Percentiles rank a stretch among this genome's conserved stretches.
phyloP scores from a whole-genome alignment of 2,329 filamentous ascomycete genomes.

The Monilinia vaccinii-corymbosi region DNA sequence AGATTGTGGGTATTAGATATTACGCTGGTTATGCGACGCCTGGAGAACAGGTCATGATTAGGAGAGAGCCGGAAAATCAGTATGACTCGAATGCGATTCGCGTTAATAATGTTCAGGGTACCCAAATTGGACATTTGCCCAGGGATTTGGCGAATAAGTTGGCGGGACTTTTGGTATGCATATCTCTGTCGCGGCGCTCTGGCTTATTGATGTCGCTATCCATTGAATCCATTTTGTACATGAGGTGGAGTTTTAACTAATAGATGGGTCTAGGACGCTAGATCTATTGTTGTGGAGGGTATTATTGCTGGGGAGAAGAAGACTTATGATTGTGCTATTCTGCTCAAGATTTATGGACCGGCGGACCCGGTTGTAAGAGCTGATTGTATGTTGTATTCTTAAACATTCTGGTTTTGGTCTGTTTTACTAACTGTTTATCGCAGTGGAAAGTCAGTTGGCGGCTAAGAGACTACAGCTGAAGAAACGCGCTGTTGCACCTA shows the following conservation, averaged over 20 bases:
- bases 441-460: not conserved
- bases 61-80: conserved; percentile 57
- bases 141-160: conserved; percentile 59
- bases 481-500: conserved; percentile 27
- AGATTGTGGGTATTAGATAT: conserved; percentile 45
- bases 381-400: conserved; percentile 22
- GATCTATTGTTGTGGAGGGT: conserved; percentile 57
- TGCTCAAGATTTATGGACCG: conserved; percentile 60
- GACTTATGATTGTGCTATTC: conserved; percentile 62
- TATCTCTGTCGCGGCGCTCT: conserved; percentile 10
- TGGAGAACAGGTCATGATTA: conserved; percentile 54
- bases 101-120: conserved; percentile 64
- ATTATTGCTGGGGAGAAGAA: conserved; percentile 58
- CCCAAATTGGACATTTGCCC: conserved; percentile 73
- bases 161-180: conserved; percentile 57
- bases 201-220: no score
- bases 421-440: not conserved
- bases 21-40: conserved; percentile 53
- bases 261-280: conserved; percentile 37
- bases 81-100: conserved; percentile 71
- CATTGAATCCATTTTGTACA: not conserved
- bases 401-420: not conserved
- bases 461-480: conserved; percentile 12
- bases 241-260: not conserved
- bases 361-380: conserved; percentile 42